These are phyloP conservation scores for Pezicula radicicola DNA, from an alignment of 2,329 filamentous ascomycete species.

Conservation along the genomic window DNA sequence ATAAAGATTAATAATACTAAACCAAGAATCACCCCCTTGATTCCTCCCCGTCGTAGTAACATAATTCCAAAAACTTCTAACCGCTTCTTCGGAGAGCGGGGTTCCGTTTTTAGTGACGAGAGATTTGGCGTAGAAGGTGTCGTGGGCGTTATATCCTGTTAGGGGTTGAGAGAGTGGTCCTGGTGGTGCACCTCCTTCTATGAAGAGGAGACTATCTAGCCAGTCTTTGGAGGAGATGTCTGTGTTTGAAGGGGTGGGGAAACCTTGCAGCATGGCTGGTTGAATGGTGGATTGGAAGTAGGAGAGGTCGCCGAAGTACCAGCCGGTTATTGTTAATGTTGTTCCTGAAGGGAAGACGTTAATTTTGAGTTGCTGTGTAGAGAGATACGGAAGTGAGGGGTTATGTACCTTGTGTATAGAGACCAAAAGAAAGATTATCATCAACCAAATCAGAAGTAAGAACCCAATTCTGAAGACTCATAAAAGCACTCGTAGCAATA, in stretches of 20 bases:
- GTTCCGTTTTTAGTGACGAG: slow-evolving; percentile 3
- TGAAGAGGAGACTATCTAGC: neutral
- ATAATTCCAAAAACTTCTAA: slow-evolving; percentile 7
- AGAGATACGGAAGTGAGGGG: neutral
- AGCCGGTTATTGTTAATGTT: neutral
- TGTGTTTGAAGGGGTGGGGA: neutral
- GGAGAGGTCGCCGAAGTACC: neutral
- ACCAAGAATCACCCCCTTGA: slow-evolving; percentile 7
- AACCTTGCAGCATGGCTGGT: neutral
- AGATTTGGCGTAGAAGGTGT: slow-evolving; percentile 1
- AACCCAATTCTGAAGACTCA: neutral
- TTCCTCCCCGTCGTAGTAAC: slow-evolving; percentile 1
- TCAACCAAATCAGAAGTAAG: neutral
- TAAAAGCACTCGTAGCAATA: neutral
- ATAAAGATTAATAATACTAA: slow-evolving; percentile 20
- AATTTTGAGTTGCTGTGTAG: neutral
- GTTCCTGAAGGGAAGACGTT: neutral
- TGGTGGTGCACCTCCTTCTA: neutral
- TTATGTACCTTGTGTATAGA: neutral
- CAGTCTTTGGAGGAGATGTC: neutral
- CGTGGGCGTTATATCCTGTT: neutral
- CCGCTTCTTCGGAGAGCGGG: slow-evolving; percentile 6
- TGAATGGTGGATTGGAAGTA: neutral
- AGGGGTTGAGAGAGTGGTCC: neutral
- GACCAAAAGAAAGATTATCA: neutral